Percentiles rank a stretch among this genome's conserved stretches.
phyloP scores from a whole-genome alignment of 1,284 basidiomycete species.

The Dichomitus squalens region DNA sequence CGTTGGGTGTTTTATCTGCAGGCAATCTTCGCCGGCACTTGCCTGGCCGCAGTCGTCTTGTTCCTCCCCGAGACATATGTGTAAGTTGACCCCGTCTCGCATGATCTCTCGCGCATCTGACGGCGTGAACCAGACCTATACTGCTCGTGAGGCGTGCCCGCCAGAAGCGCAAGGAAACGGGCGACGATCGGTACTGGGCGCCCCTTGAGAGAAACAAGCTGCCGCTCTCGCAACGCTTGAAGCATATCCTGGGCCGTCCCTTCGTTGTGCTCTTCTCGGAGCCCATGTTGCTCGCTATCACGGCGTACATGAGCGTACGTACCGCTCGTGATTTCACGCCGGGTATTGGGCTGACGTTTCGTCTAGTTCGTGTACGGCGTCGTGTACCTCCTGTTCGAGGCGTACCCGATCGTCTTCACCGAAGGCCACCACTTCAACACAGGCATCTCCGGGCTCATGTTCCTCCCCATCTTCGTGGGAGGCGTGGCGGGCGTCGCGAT shows the following conservation, averaged over 20 bases:
- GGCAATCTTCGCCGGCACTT: constrained; percentile 61
- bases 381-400: constrained; percentile 44
- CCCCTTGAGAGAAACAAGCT: constrained; percentile 38
- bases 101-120: not conserved
- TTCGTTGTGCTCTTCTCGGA: constrained; percentile 46
- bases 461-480: constrained; percentile 49
- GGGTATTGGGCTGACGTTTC: not conserved
- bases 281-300: constrained; percentile 48
- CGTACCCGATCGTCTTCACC: constrained; percentile 38
- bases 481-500: constrained; percentile 25
- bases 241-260: constrained; percentile 40
- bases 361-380: constrained; percentile 45
- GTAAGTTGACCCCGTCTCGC: too few species aligned
- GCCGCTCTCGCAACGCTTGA: constrained; percentile 33
- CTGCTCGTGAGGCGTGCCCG: constrained; percentile 44
- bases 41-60: constrained; percentile 56
- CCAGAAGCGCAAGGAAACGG: constrained; percentile 45
- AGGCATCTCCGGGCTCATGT: constrained; percentile 45
- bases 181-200: constrained; percentile 56
- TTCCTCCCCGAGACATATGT: constrained; percentile 77
- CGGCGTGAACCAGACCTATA: constrained; percentile 39
- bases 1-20: constrained; percentile 81
- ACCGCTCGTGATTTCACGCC: too few species aligned
- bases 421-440: constrained; percentile 39
- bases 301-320: constrained; percentile 48